A percentile compares a stretch with the other conserved stretches of the same genome.
Conservation (phyloP, 768 basidiomycete genomes). For the Chiua virens region DNA sequence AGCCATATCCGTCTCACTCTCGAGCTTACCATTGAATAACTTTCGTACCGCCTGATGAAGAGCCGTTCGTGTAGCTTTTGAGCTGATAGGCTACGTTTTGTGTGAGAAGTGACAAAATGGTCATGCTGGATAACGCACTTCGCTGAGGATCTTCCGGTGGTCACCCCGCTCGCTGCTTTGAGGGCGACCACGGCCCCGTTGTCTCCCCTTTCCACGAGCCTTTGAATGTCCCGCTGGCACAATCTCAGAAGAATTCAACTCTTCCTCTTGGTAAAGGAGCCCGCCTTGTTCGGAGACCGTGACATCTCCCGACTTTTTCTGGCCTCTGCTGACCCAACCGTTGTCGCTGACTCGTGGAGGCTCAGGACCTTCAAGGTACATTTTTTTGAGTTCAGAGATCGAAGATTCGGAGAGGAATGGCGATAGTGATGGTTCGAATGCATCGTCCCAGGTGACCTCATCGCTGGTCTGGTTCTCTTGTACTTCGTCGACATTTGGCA, state of each 20-base stretch:
- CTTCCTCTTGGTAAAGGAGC: conserved; percentile 7
- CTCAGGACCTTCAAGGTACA: conserved; percentile 80
- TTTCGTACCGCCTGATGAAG: conserved; percentile 82
- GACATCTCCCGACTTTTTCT: conserved; percentile 33
- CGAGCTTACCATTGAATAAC: conserved; percentile 79
- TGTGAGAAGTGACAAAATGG: conserved; percentile 13
- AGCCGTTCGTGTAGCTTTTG: conserved; percentile 77
- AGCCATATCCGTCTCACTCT: conserved; percentile 72
- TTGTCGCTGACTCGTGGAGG: conserved; percentile 71
- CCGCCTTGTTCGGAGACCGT: conserved; percentile 12
- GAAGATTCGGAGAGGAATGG: conserved; percentile 63
- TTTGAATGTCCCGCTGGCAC: conserved; percentile 42
- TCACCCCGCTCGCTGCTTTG: conserved; percentile 54
- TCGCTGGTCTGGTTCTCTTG: conserved; percentile 3
- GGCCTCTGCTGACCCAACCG: conserved; percentile 65
- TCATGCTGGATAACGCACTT: conserved; percentile 53
- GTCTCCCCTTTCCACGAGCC: conserved; percentile 44
- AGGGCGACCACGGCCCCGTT: conserved; percentile 41
- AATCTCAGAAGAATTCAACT: conserved; percentile 24
- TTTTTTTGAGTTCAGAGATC: conserved; percentile 62
- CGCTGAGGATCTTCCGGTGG: conserved; percentile 72
- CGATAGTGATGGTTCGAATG: conserved; percentile 53
- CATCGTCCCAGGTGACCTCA: conserved; percentile 65
- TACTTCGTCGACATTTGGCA: not conserved
- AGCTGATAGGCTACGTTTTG: conserved; percentile 66